A percentile compares a stretch with the other conserved stretches of the same genome.
phyloP scores from a whole-genome alignment of 331 rosid species.

The Malus hybrid region DNA sequence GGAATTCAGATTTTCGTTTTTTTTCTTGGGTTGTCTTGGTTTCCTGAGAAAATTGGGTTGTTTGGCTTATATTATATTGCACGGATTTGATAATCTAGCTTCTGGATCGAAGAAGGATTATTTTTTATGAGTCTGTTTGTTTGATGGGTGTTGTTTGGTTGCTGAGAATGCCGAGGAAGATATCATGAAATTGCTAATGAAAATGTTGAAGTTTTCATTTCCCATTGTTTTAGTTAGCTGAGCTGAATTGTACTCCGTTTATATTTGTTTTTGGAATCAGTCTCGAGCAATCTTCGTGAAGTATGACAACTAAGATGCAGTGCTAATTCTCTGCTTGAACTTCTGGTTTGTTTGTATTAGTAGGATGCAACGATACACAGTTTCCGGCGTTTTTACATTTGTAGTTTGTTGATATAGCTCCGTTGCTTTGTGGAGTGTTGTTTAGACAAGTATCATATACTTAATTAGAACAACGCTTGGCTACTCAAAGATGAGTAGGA shows the following conservation, averaged over 20 bases:
- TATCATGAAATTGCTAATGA: not conserved
- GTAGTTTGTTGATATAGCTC: too few species aligned
- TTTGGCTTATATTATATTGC: not conserved
- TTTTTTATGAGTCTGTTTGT: not conserved
- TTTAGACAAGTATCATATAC: too few species aligned
- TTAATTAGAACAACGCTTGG: too few species aligned
- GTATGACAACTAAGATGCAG: not conserved
- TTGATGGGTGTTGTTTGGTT: not conserved
- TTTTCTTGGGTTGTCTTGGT: not conserved
- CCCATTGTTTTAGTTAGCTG: not conserved
- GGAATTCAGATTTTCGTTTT: not conserved
- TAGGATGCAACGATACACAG: not conserved
- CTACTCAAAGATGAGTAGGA: too few species aligned
- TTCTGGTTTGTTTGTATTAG: too few species aligned
- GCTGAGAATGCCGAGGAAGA: not conserved
- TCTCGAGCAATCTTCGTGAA: not conserved
- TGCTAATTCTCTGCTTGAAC: not conserved
- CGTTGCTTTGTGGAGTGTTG: too few species aligned
- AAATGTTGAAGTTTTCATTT: not conserved
- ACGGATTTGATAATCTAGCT: not conserved
- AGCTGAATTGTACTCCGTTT: not conserved
- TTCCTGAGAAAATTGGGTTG: not conserved
- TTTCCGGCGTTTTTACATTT: too few species aligned
- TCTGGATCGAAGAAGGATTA: slow-evolving; percentile 1
- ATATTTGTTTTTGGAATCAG: not conserved